Conservation (phyloP, 805 yeast genomes). For the Lachancea thermotolerans region DNA sequence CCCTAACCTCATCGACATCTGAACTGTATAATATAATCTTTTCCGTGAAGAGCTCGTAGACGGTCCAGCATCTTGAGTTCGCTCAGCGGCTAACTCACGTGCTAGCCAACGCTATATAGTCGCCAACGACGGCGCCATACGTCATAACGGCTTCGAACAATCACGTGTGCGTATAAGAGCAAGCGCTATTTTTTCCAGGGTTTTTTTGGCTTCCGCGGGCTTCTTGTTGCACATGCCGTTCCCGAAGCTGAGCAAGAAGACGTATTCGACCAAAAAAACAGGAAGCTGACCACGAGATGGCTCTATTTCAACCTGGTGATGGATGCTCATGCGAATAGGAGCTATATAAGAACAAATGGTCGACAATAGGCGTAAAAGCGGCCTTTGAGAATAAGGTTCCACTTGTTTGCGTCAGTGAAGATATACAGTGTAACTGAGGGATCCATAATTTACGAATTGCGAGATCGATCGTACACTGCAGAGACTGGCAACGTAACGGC, state of each 20-base stretch:
- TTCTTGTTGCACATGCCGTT: neutral
- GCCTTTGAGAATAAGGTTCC: neutral
- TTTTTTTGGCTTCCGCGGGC: slow-evolving; percentile 5
- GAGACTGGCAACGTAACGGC: neutral
- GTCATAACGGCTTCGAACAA: neutral
- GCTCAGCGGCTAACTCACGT: neutral
- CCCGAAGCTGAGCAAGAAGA: slow-evolving; percentile 3
- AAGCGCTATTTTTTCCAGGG: neutral
- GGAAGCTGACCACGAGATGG: slow-evolving; percentile 8
- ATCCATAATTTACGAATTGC: neutral
- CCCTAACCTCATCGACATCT: slow-evolving; percentile 29
- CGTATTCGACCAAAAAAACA: slow-evolving; percentile 2
- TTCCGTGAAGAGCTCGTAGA: neutral
- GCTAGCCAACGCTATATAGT: neutral
- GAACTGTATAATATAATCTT: slow-evolving; percentile 2
- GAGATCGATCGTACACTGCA: neutral
- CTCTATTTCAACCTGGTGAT: slow-evolving; percentile 5
- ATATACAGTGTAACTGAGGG: neutral
- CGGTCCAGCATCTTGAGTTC: neutral
- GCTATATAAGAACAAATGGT: neutral
- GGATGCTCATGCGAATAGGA: neutral
- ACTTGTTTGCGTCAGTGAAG: neutral
- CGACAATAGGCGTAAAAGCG: neutral
- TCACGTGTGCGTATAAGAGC: neutral
- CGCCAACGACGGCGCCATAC: neutral